Base-by-base conservation (phyloP, 2,329 filamentous ascomycete species). In the Sporothrix inflata region DNA sequence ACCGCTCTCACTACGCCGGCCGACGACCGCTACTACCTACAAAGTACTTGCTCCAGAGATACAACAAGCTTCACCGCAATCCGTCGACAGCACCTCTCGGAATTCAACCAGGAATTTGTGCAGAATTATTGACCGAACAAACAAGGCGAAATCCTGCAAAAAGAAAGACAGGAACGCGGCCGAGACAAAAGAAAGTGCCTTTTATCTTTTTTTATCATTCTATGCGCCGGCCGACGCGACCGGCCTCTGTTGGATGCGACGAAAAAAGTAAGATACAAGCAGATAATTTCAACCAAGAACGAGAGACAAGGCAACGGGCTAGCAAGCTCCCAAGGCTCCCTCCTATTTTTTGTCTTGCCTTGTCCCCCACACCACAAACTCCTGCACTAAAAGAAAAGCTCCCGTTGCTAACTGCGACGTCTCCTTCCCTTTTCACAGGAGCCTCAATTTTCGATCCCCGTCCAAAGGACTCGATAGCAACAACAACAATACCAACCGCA, bases 211-310 rank as follows among this genome's bases (percentile, higher is more conserved):
- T 60, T 38, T 19, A 27, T 63, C 19, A 53, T 49, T 55, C 63
- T n/a, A 66, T 66, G 65, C 40, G 65, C 72, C 49, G 69, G 65
- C 72, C 72, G 57, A 65, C 65, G 12, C 27, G 47, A 34, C 57
- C 69, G 72, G 72, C 60, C 55, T 53, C 63, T 40, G 47, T 53
- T 73, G 65, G 65, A 74, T 74, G 74, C 72, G 71, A 45, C 71
- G 69, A 68, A 74, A 74, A 68, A 69, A 60, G 73, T 73, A 21
- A 45, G 60, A 65, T 45, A 27, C n/a, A 24, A 7, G 4, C 21
- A 42, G 57, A 45, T 63, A 24, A n/a, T n/a, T n/a, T n/a, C 2
- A 63, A 27, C 3, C 30, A 57, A 21, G 21, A 57, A 69, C 24
- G 40, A 70, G 40, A 51, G 30, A 51, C 49, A 68, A 51, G n/a